Evolutionary conservation across 352 stramenopile genomes (phyloP).

Genomic region (Globisporangium spinosum): DNA sequence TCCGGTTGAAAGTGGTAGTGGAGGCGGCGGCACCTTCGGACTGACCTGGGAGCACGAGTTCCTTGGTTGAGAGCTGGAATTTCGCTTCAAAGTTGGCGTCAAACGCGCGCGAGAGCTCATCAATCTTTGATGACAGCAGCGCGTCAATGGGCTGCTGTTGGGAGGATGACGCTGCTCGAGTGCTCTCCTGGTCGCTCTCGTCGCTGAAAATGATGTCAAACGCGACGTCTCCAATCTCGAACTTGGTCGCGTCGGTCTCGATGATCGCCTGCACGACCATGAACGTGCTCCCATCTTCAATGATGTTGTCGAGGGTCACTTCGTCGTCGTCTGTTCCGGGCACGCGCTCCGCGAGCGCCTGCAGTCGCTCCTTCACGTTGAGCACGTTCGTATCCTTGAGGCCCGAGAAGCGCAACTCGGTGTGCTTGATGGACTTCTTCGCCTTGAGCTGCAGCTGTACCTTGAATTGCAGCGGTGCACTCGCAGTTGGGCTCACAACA

Average conservation of each 20-base stretch:
- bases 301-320: slow-evolving; percentile 56
- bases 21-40: no score
- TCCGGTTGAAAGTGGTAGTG: slow-evolving; percentile 34
- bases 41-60: background rate
- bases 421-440: slow-evolving; percentile 21
- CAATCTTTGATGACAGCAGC: slow-evolving; percentile 16
- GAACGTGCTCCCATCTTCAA: slow-evolving; percentile 65
- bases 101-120: slow-evolving; percentile 29
- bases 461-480: slow-evolving; percentile 43
- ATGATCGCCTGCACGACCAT: slow-evolving; percentile 71
- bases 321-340: slow-evolving; percentile 34
- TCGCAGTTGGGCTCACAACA: background rate
- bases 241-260: slow-evolving; percentile 31
- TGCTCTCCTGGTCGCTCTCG: slow-evolving; percentile 28
- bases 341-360: slow-evolving; percentile 34
- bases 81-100: slow-evolving; percentile 48
- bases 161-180: slow-evolving; percentile 9
- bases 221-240: slow-evolving; percentile 43
- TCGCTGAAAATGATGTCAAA: slow-evolving; percentile 55
- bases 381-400: slow-evolving; percentile 59
- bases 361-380: slow-evolving; percentile 69
- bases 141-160: background rate
- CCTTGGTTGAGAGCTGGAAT: slow-evolving; percentile 50
- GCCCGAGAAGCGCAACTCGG: slow-evolving; percentile 53
- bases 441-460: slow-evolving; percentile 52